Base-by-base conservation (phyloP, 2,329 filamentous ascomycete genomes). In the Truncatella angustata region DNA sequence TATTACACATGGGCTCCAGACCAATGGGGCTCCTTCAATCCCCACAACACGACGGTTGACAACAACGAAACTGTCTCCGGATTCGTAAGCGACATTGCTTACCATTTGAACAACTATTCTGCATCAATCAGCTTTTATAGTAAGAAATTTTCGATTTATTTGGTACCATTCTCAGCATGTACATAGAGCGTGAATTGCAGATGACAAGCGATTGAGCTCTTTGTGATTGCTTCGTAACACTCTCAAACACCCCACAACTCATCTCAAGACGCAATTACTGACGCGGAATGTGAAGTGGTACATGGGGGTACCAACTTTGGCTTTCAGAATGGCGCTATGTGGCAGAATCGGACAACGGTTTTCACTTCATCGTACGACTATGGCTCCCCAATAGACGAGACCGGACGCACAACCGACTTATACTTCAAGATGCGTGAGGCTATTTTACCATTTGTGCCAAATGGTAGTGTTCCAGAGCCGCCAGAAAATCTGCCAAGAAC, bases 281-380 rank as follows among this genome's bases (percentile, higher is more conserved):
- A n/a, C n/a, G n/a, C n/a, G n/a, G n/a, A n/a, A n/a, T n/a, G n/a
- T n/a, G n/a, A n/a, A n/a, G n/a, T 79, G 76, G 74, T 79, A 54
- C 76, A 80, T 54, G 77, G 77, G 4, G 77, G 76, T 1, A 79
- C 76, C 2, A 79, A 78, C 52, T 79, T 73, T 54, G 77, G 68
- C 0, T 76, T 78, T 53, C 63, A 72, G 20, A 77, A 73, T 57
- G 76, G 77, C 6, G 73, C 70, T 2, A 60, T 75, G 10, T 76
- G 72, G 69, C 65, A 66, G 44, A 69, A 73, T 49, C 63, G 63
- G 7, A 67, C 70, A 16, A 68, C 67, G 5, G 66, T 65, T 16
- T 71, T 77, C 45, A 77, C 63, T 0, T 72, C 73, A 2, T 76
- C 72, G 54, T 80, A 79, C 55, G 77, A 80, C 58, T 79, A 79